Percentiles rank a stretch among this genome's conserved stretches.
Evolutionary conservation across 768 basidiomycete genomes (phyloP).

Genomic region (Lactarius quietus): DNA sequence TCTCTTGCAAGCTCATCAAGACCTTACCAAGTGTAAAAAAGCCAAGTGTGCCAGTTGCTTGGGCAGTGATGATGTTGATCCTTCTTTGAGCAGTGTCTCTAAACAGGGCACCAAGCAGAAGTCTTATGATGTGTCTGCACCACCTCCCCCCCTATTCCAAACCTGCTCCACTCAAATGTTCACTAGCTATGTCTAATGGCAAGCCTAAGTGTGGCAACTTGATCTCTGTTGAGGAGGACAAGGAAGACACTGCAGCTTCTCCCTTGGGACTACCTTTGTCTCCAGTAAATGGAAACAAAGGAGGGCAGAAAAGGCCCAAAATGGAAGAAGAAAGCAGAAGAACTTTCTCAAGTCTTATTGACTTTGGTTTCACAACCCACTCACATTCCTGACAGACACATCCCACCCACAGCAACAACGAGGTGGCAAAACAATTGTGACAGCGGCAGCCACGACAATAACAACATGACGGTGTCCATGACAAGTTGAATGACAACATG

Average conservation of each 20-base stretch:
- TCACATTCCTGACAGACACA: no score
- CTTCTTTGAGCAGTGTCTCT: slow-evolving; percentile 29
- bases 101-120: slow-evolving; percentile 74
- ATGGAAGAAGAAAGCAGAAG: slow-evolving; percentile 95
- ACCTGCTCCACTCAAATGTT: slow-evolving; percentile 34
- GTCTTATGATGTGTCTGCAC: slow-evolving; percentile 46
- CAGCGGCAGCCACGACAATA: no score
- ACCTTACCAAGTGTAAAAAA: slow-evolving; percentile 93
- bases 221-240: slow-evolving; percentile 30
- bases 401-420: no score
- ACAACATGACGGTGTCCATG: no score
- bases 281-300: slow-evolving; percentile 27
- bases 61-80: slow-evolving; percentile 29
- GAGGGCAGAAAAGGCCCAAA: slow-evolving; percentile 70
- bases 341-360: slow-evolving; percentile 98
- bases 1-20: slow-evolving; percentile 92
- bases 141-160: slow-evolving; percentile 16
- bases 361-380: no score
- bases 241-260: slow-evolving; percentile 34
- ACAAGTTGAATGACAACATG: no score
- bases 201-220: slow-evolving; percentile 30
- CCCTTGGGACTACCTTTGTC: background rate
- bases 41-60: slow-evolving; percentile 56
- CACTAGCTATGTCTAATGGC: slow-evolving; percentile 33
- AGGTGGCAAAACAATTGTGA: no score